Conservation (phyloP, 495 filamentous ascomycete genomes). For the Hypoxylon fuscum region DNA sequence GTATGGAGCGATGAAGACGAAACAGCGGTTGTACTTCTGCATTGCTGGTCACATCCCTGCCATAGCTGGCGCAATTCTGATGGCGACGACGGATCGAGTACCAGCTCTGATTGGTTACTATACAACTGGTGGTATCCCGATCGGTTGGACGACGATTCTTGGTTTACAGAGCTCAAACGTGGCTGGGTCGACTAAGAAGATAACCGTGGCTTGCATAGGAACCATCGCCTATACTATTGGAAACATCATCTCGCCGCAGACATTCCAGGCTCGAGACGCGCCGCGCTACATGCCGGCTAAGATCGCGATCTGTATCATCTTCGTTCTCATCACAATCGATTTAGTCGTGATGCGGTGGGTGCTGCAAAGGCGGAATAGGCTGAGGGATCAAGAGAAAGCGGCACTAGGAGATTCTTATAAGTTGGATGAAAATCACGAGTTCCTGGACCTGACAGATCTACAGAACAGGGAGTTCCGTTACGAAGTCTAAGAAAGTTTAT, state of each 20-base stretch:
- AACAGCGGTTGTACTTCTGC: conserved; percentile 42
- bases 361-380: conserved; percentile 62
- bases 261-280: conserved; percentile 49
- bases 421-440: conserved; percentile 73
- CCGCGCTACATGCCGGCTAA: conserved; percentile 73
- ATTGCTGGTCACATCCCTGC: conserved; percentile 52
- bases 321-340: conserved; percentile 63
- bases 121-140: conserved; percentile 56
- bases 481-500: conserved; percentile 53
- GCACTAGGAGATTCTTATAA: conserved; percentile 62
- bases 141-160: conserved; percentile 65
- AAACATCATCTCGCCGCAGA: conserved; percentile 59
- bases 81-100: conserved; percentile 67
- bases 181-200: conserved; percentile 79
- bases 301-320: conserved; percentile 71
- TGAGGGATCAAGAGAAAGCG: conserved; percentile 69
- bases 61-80: conserved; percentile 70
- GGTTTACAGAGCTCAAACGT: conserved; percentile 72
- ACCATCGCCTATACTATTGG: conserved; percentile 71
- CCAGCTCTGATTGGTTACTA: conserved; percentile 70
- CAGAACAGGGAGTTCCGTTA: conserved; percentile 75
- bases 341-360: conserved; percentile 59
- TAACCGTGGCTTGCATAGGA: conserved; percentile 73
- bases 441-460: conserved; percentile 71
- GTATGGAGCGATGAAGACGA: conserved; percentile 34